Evolutionary conservation across 352 stramenopile genomes (phyloP), one percentile per base, ranked within the genome.

Genomic region (Elongisporangium undulatum): DNA sequence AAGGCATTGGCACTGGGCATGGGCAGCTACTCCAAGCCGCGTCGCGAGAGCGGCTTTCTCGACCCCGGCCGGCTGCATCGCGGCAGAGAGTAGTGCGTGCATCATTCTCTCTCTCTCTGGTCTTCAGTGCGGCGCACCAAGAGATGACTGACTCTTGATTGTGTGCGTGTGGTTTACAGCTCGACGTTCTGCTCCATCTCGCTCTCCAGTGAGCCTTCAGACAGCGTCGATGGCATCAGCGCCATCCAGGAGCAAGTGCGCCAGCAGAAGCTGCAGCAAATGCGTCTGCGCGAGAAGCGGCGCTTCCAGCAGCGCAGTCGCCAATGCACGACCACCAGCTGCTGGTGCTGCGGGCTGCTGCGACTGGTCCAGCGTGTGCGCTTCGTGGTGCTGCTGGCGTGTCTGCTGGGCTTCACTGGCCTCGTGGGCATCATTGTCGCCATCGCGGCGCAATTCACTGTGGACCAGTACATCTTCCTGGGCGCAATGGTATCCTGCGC

Each of bases 381-480:
- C 20, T 62, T 79, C 39, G 69, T 74, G 15, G 64, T 77, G 15
- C 58, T 64, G 19, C 59, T 83, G 24, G 72, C 68, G 9, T 61
- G 62, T 16, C 49, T 82, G 20, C 56, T 87, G 3, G 65, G 83
- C 17, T n/a, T 74, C 3, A 19, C 75, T 24, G 77, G 77, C 2
- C 34, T 87, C 3, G 68, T 49, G 2, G 79, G 75, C 49, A 66
- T 79, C 39, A 72, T 61, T 1, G 58, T 81, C 22, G 70, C 69
- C 13, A 34, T 77, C 19, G 56, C 69, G 5, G 56, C 63, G 38
- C 63, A 59, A 23, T 75, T 78, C 53, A 74, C 67, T 23, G 79
- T 73, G 0, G 77, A 87, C 51, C 61, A 82, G 64, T 85, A 87
- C 34, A 72, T 95, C 21, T 90, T 92, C 41, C 62, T 91, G 0